Evolutionary conservation across 352 stramenopile species (phyloP), one percentile per base, ranked within the genome.

Genomic region (Phytopythium helicoides): DNA sequence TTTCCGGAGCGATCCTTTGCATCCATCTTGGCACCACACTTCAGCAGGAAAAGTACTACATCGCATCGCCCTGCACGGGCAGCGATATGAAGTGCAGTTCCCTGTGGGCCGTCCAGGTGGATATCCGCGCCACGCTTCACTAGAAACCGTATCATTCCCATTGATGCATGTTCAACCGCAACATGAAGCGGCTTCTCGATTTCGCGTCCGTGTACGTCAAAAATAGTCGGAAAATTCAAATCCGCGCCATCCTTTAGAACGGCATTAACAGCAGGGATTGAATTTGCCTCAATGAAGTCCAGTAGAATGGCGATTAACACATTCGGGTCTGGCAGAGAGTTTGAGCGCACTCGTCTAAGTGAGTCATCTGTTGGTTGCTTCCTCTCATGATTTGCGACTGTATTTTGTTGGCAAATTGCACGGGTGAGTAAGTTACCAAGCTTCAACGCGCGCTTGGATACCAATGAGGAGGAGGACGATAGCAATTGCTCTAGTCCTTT

Each of bases 241-340:
- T 91, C 80, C 3, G 78, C 81, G 8, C 84, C 84, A 50, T 94
- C 84, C 45, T 88, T 87, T 21, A 94, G 58, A 23, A 92, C 54
- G 11, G 77, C 67, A 40, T 57, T 80, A 10, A 94, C 84, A n/a
- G 78, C 82, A 56, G 75, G 53, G 52, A 92, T 77, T 12, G 72
- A 92, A 56, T 90, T 76, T 16, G 68, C 64, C 41, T 78, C 74
- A 47, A 92, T 73, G 33, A 89, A 94, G 28, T 92, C 84, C 3
- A 91, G 56, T 46, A 92, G 47, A 25, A 92, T 49, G 5, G 57
- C 82, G 14, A 76, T 66, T 6, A 90, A 44, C 12, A 89, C 76
- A 49, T 89, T 62, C 12, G 78, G 76, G 42, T 89, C 79, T 1
- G 81, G 71, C 3, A 75, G 42, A 8, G 78, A 88, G 37, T 88